phyloP scores from a whole-genome alignment of 192 early-diverging fungal species.

The Mortierella claussenii region DNA sequence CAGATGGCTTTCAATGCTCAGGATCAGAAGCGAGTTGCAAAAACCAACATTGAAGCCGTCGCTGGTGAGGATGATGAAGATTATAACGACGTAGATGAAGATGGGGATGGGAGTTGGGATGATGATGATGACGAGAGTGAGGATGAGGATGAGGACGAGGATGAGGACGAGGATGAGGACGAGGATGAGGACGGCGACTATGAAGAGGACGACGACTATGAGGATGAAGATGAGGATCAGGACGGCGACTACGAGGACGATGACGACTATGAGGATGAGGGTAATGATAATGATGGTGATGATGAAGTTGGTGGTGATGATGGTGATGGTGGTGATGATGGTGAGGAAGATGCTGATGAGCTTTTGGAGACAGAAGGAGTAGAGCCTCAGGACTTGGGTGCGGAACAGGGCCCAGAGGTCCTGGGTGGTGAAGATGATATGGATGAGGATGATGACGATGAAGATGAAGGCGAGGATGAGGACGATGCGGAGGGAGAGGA shows the following conservation, averaged over 20 bases:
- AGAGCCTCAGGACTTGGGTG: too few relatives aligned
- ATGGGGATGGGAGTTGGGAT: background rate
- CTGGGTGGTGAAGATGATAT: background rate
- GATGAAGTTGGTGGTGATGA: background rate
- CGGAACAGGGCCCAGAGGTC: too few relatives aligned
- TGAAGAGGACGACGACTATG: constrained; percentile 2
- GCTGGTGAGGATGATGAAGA: background rate
- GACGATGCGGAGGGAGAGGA: background rate
- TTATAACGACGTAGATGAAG: background rate
- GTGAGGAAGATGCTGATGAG: background rate
- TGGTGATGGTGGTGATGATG: background rate
- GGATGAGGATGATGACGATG: background rate
- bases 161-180: background rate
- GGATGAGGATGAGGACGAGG: background rate
- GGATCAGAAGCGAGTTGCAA: background rate
- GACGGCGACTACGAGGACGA: constrained; percentile 1
- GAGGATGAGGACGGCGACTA: background rate
- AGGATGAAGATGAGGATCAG: background rate
- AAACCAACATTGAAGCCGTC: background rate
- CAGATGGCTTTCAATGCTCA: too few relatives aligned
- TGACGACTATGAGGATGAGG: constrained; percentile 2
- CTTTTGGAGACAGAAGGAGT: too few relatives aligned
- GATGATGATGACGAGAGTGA: constrained; percentile 1
- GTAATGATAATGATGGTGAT: background rate
- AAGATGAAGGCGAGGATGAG: background rate